Evolutionary conservation across 2,329 filamentous ascomycete genomes (phyloP).

Genomic region (Trichothecium sympodiale): DNA sequence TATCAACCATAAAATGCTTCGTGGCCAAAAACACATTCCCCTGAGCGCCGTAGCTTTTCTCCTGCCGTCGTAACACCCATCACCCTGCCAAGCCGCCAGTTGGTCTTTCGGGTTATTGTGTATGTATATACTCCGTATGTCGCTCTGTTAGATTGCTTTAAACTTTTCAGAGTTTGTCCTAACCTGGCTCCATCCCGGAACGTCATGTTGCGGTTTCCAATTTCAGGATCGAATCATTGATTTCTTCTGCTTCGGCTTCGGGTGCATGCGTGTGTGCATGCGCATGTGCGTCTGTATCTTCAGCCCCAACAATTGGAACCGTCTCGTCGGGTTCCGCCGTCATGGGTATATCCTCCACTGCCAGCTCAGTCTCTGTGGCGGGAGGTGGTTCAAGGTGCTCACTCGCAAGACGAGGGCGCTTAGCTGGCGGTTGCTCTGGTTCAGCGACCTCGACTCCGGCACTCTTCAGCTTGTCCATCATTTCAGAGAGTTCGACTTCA

Average conservation of each 20-base stretch:
- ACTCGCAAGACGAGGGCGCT: slow-evolving; percentile 4
- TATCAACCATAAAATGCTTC: too few relatives aligned
- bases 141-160: too few relatives aligned
- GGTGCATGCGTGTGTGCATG: neutral
- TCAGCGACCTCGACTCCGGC: slow-evolving; percentile 7
- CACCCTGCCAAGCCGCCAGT: too few relatives aligned
- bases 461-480: slow-evolving; percentile 5
- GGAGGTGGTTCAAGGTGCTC: too few relatives aligned
- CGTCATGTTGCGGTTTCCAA: neutral
- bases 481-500: slow-evolving; percentile 40
- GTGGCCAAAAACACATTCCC: too few relatives aligned
- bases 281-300: neutral
- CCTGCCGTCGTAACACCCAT: too few relatives aligned
- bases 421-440: slow-evolving; percentile 4
- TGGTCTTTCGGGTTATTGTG: too few relatives aligned
- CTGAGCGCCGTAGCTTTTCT: too few relatives aligned
- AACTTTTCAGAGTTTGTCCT: too few relatives aligned
- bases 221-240: neutral
- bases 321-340: slow-evolving; percentile 8
- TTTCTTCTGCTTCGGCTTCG: neutral
- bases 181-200: too few relatives aligned
- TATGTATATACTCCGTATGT: too few relatives aligned
- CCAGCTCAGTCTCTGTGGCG: neutral
- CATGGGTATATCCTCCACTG: neutral
- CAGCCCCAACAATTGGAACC: neutral